Percentiles rank a stretch among this genome's conserved stretches.
phyloP scores from a whole-genome alignment of 257 asterid species.

The Fraxinus excelsior region DNA sequence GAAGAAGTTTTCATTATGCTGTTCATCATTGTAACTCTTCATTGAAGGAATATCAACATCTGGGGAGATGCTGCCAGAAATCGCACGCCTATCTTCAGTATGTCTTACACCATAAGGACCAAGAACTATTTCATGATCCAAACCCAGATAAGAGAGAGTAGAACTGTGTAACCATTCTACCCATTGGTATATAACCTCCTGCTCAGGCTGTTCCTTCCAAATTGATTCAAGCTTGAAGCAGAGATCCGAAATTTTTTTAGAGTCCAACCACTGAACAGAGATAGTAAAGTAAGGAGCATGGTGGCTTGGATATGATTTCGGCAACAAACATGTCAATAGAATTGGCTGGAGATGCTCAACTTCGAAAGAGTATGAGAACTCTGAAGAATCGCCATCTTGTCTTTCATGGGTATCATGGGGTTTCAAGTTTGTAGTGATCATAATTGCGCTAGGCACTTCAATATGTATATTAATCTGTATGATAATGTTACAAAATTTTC shows the following conservation, averaged over 20 bases:
- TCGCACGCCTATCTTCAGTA: conserved; percentile 65
- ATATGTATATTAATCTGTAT: conserved; percentile 67
- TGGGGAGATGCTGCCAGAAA: conserved; percentile 64
- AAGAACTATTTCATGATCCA: conserved; percentile 68
- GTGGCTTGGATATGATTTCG: conserved; percentile 80
- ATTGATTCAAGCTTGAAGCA: conserved; percentile 75
- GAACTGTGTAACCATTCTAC: conserved; percentile 73
- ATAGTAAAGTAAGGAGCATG: conserved; percentile 67
- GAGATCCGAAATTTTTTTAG: conserved; percentile 55
- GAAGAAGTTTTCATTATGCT: conserved; percentile 61
- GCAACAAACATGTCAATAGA: conserved; percentile 72
- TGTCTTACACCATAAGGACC: conserved; percentile 49
- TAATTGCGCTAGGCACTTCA: conserved; percentile 60
- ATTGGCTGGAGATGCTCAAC: conserved; percentile 84
- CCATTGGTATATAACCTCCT: conserved; percentile 89
- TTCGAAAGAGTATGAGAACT: conserved; percentile 70
- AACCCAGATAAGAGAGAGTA: conserved; percentile 71
- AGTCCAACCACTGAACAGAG: conserved; percentile 67
- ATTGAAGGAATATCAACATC: conserved; percentile 67
- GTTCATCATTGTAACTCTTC: conserved; percentile 75
- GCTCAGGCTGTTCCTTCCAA: conserved; percentile 76
- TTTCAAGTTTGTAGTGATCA: conserved; percentile 53
- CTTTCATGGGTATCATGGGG: conserved; percentile 41
- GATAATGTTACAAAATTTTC: conserved; percentile 18
- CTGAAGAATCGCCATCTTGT: conserved; percentile 36